Percentiles rank a stretch among this genome's conserved stretches.
phyloP scores from a whole-genome alignment of 306 rosid genomes.

The Arachis hypogaea region DNA sequence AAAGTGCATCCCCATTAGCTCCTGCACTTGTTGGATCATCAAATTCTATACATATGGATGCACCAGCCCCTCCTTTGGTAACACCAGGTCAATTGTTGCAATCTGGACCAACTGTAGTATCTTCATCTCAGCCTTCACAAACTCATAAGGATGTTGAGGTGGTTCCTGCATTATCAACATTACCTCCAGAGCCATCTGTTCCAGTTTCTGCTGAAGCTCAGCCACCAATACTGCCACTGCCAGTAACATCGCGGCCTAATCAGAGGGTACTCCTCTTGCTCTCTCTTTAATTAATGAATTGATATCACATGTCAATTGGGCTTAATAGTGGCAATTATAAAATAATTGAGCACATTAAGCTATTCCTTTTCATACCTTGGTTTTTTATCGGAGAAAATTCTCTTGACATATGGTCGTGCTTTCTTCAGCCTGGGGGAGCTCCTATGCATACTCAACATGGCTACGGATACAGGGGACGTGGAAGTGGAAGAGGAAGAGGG shows the following conservation, averaged over 20 bases:
- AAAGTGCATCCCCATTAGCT: conserved; percentile 56
- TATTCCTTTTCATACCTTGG: conserved; percentile 3
- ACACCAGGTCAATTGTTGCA: conserved; percentile 91
- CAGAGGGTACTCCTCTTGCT: conserved; percentile 55
- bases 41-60: conserved; percentile 49
- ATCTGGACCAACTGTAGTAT: conserved; percentile 54
- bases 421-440: conserved; percentile 63
- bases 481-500: conserved; percentile 80
- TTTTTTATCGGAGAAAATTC: background rate
- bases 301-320: too few species aligned
- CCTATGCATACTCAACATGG: conserved; percentile 52
- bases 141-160: conserved; percentile 82
- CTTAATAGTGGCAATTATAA: background rate
- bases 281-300: background rate
- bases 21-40: conserved; percentile 63
- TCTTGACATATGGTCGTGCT: conserved; percentile 39
- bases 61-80: conserved; percentile 64
- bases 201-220: conserved; percentile 62
- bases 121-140: conserved; percentile 61
- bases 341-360: background rate
- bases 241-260: conserved; percentile 52
- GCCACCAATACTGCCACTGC: conserved; percentile 88
- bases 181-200: conserved; percentile 51
- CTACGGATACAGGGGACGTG: conserved; percentile 70
- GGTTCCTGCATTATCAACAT: conserved; percentile 61